Evolutionary conservation across 2,329 filamentous ascomycete species (phyloP), one percentile per base, ranked within the genome.

Genomic region (Sclerotinia subarctica): DNA sequence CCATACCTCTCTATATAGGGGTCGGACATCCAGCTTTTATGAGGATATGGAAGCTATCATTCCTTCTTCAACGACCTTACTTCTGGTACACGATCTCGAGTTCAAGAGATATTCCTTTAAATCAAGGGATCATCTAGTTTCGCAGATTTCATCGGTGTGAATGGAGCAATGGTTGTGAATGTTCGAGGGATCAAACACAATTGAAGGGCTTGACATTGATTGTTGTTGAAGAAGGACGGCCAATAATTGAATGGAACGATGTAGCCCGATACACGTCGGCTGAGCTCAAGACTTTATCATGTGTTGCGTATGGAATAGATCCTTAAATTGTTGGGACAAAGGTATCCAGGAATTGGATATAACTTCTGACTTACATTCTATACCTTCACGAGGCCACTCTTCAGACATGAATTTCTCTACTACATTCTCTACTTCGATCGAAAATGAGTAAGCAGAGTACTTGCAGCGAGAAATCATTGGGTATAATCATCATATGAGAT

Each of bases 341-440:
- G 81, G 82, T 0, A 73, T 88, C 70, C 76, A 80, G 68, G 79
- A 83, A 46, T 70, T 89, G 53, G 81, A 83, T 46, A 81, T 90
- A 3, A 76, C 79, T 35, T 81, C 85, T 3, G 79, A n/a, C 87
- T 35, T 87, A 19, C 83, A 85, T 70, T 81, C 83, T 71, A 49
- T 65, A 35, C 51, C 60, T 75, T 82, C 84, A 2, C 77, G 80
- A 35, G 83, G 84, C 1, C 80, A 81, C 66, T 85, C 82, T 24
- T 82, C 82, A 68, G 82, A 81, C 56, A 84, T 87, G 82, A 80
- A 84, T 4, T 81, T 86, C 69, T 88, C 85, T 74, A 83, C 86
- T 2, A 82, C 85, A 32, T 86, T 89, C 71, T 88, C 86, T 42
- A 82, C 82, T 46, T 88, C 86, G 66, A 83, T 89, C 24, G 84